Conservation (phyloP, 2,329 filamentous ascomycete species). For the Epichloe gansuensis region DNA sequence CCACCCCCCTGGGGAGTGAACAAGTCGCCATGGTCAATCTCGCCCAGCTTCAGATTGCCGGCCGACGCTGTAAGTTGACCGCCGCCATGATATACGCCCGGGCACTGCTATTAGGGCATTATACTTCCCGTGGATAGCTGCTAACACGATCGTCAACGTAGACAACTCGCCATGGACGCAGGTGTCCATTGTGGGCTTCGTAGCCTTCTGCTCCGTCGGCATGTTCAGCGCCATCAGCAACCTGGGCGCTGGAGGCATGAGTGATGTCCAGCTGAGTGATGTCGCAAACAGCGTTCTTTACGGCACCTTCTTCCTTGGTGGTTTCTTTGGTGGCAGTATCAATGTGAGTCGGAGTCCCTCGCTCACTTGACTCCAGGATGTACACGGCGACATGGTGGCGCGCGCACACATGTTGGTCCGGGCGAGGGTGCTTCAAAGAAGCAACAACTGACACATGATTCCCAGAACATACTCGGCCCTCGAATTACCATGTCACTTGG, state of each 20-base stretch:
- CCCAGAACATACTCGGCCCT: slow-evolving; percentile 3
- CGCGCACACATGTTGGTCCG: too few relatives aligned
- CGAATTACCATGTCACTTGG: slow-evolving; percentile 4
- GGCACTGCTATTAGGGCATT: neutral
- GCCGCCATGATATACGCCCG: neutral
- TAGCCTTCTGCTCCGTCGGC: slow-evolving; percentile 24
- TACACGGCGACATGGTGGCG: too few relatives aligned
- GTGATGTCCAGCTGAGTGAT: slow-evolving; percentile 6
- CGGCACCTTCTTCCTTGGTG: slow-evolving; percentile 4
- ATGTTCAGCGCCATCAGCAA: slow-evolving; percentile 55
- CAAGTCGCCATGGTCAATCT: neutral
- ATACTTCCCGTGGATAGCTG: neutral
- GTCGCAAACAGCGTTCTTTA: slow-evolving; percentile 36
- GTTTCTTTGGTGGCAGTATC: slow-evolving; percentile 6
- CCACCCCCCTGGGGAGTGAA: too few relatives aligned
- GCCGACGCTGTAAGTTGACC: slow-evolving; percentile 2
- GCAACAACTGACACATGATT: neutral
- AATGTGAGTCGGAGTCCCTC: slow-evolving; percentile 1
- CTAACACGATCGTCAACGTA: neutral
- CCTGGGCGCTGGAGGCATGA: slow-evolving; percentile 40
- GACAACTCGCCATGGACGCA: slow-evolving; percentile 8
- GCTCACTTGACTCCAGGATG: too few relatives aligned
- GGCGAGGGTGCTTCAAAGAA: too few relatives aligned
- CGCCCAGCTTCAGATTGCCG: neutral
- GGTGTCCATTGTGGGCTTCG: slow-evolving; percentile 12